Conservation (phyloP, 331 rosid genomes). For the Saraca asoca region DNA sequence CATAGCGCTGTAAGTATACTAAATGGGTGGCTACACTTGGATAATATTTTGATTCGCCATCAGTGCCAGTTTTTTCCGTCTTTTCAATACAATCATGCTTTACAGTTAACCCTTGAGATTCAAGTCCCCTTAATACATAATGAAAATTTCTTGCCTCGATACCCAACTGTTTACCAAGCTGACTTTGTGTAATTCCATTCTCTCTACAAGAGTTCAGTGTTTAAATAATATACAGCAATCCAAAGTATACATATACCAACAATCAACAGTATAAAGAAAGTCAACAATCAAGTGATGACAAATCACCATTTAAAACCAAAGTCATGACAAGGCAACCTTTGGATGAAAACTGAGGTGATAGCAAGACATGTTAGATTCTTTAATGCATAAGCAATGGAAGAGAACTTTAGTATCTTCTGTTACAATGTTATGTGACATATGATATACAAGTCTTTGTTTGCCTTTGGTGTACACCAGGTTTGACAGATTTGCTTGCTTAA, state of each 20-base stretch:
- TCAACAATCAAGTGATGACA: background rate
- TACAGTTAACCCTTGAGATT: conserved; percentile 74
- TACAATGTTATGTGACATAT: too few relatives aligned
- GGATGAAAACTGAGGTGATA: background rate
- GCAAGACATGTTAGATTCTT: background rate
- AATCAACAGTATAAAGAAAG: background rate
- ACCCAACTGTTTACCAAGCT: conserved; percentile 66
- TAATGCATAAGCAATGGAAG: background rate
- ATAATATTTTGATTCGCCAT: conserved; percentile 51
- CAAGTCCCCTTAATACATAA: conserved; percentile 71
- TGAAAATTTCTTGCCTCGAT: conserved; percentile 63
- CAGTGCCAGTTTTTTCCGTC: conserved; percentile 53
- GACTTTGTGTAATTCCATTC: conserved; percentile 72
- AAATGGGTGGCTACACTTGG: conserved; percentile 68
- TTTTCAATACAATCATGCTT: conserved; percentile 73
- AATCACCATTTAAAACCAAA: conserved; percentile 5
- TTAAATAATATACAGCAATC: conserved; percentile 6
- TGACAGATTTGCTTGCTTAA: too few relatives aligned
- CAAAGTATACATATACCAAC: background rate
- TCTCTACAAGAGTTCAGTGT: conserved; percentile 38
- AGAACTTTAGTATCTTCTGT: too few relatives aligned
- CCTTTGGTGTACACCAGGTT: too few relatives aligned
- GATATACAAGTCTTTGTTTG: too few relatives aligned
- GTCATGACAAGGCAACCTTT: background rate
- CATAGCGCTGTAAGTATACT: conserved; percentile 74